Base-by-base conservation (phyloP, 352 stramenopile genomes). In the Phytophthora europaea region DNA sequence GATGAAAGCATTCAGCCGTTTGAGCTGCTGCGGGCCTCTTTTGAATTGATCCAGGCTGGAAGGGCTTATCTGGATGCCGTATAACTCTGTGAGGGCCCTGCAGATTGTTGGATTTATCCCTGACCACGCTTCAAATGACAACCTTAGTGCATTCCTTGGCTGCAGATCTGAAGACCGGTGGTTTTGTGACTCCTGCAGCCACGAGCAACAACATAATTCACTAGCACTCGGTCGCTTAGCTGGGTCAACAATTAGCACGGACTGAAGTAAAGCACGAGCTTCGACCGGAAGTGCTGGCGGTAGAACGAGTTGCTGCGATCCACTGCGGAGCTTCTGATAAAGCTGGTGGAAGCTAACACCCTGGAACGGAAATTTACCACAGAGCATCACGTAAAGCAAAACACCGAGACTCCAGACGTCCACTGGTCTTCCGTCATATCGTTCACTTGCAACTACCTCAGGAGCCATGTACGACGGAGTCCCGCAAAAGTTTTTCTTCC, bases 381-480 rank as follows among this genome's bases (percentile, higher is more conserved):
- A 91, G 0, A 94, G 72, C 60, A 94, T 71, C 40, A 89, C 75
- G 65, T 88, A 93, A 75, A 94, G 76, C 20, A 85, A 89, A 13
- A 95, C 79, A 0, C 85, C 88, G 6, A 95, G 72, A 3, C 83
- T 86, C 82, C 82, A 95, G 2, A 90, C 51, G 66, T 95, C 88
- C 9, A 93, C 63, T 51, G 74, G 70, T 51, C 80, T 79, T 31
- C 85, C 88, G 20, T 92, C 82, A 57, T 94, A 94, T 33, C 61
- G 65, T 58, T 77, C 76, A 58, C 83, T 81, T 12, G 72, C 8
- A 16, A 96, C 68, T 7, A 96, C 79, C 61, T 95, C 88, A 2
- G 89, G 88, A 1, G 89, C 89, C 87, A 95, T 94, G 61, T 95
- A 96, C 48, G 87, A 80, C 36, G 88, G 83, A 0, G 83, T 94